Percentiles rank a stretch among this genome's conserved stretches.
Evolutionary conservation across 2,329 filamentous ascomycete species (phyloP).

Genomic region (Tolypocladium ophioglossoides): DNA sequence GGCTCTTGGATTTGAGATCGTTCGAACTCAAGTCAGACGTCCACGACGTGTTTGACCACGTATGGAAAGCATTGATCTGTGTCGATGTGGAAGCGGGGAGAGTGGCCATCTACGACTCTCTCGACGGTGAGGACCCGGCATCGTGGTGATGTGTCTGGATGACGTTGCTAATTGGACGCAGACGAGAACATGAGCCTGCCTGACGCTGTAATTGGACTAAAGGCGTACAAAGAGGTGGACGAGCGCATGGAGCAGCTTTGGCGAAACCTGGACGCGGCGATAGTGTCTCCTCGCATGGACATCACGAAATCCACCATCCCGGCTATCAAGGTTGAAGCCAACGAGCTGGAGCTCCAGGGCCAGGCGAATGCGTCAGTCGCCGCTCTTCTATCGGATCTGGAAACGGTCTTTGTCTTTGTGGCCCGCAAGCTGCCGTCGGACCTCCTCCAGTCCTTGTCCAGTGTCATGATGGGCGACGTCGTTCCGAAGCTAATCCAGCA

Average conservation of each 20-base stretch:
- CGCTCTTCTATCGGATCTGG: conserved; percentile 43
- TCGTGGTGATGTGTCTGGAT: too few species aligned
- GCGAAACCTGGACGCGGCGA: conserved; percentile 49
- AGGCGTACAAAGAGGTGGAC: conserved; percentile 51
- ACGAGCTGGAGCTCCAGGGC: conserved; percentile 31
- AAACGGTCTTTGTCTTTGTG: conserved; percentile 40
- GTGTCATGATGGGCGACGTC: conserved; percentile 59
- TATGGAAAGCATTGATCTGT: conserved; percentile 61
- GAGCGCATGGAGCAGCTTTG: conserved; percentile 49
- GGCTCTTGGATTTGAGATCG: conserved; percentile 53
- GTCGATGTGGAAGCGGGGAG: conserved; percentile 45
- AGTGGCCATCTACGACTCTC: conserved; percentile 44
- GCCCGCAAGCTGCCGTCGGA: conserved; percentile 40
- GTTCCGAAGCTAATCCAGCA: conserved; percentile 56
- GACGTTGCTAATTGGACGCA: conserved; percentile 13
- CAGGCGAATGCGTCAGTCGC: conserved; percentile 34
- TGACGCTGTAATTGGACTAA: conserved; percentile 44
- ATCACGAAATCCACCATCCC: conserved; percentile 21
- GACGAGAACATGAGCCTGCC: conserved; percentile 41
- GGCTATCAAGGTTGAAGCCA: conserved; percentile 29
- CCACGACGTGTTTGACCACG: conserved; percentile 51
- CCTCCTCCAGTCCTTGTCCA: conserved; percentile 50
- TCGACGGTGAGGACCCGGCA: conserved; percentile 32
- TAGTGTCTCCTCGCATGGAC: conserved; percentile 50
- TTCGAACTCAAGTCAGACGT: conserved; percentile 57